phyloP scores from a whole-genome alignment of 1,284 basidiomycete species.

The Tausonia pullulans region DNA sequence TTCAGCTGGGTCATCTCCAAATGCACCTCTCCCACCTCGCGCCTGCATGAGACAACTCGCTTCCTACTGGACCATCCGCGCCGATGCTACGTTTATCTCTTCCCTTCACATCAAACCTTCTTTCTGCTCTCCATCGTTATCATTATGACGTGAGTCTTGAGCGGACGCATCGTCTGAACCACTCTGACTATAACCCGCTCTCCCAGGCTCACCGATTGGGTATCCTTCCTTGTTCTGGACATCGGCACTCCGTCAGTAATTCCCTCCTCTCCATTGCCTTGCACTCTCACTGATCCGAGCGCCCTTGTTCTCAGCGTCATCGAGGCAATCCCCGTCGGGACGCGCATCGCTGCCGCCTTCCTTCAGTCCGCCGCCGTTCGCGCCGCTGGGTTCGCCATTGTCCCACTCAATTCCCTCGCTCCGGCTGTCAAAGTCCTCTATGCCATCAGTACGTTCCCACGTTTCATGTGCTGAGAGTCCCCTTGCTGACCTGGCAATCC shows the following conservation, averaged over 20 bases:
- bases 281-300: neutral
- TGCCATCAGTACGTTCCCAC: conserved; percentile 5
- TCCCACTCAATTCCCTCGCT: conserved; percentile 57
- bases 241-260: conserved; percentile 52
- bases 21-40: conserved; percentile 42
- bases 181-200: neutral
- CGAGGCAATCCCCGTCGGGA: conserved; percentile 56
- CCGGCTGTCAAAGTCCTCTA: conserved; percentile 67
- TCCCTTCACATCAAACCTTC: conserved; percentile 93
- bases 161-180: neutral
- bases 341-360: conserved; percentile 52
- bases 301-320: conserved; percentile 37
- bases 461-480: conserved; percentile 15
- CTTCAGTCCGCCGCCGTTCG: conserved; percentile 67
- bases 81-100: conserved; percentile 87
- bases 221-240: conserved; percentile 79
- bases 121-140: conserved; percentile 61
- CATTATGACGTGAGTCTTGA: conserved; percentile 49
- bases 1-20: conserved; percentile 62
- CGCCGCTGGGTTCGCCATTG: conserved; percentile 73
- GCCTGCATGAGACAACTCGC: conserved; percentile 64
- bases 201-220: conserved; percentile 64
- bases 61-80: conserved; percentile 96
- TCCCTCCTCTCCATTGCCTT: neutral
- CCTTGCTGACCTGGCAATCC: conserved; percentile 16